Evolutionary conservation across 352 stramenopile species (phyloP), one percentile per base, ranked within the genome.

Genomic region (Phytophthora pistaciae): DNA sequence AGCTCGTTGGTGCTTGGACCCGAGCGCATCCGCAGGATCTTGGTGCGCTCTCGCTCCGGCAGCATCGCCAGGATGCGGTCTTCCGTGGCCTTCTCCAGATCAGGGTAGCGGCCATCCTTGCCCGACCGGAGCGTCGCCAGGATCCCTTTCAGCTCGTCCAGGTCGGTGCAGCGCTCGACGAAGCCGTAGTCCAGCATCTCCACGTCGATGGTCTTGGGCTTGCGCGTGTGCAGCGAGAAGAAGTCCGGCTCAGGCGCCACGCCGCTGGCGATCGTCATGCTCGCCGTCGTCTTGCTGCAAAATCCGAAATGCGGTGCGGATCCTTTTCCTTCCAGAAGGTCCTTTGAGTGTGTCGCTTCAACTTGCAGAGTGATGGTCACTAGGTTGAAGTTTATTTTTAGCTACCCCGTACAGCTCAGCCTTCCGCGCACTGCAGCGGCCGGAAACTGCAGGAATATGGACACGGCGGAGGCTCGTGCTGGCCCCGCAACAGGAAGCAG

Each of bases 171-270:
- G 49, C 88, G 87, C 31, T 88, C 80, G 20, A 98, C 92, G 75
- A 96, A 98, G 27, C 65, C 78, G 60, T 98, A 99, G 83, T 99
- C 96, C 36, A 99, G 78, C 83, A 96, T 96, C 36, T 96, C 88
- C 63, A 97, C 82, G 23, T 90, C 79, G 40, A 97, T 85, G 7
- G 81, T 66, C 61, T 85, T 88, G 56, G 72, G 80, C 72, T 89
- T 92, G 68, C 86, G 85, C 53, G 71, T 92, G 59, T 95, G 83
- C 21, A 95, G 78, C 56, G 80, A 85, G 72, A 94, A 95, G 70
- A 83, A 94, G 68, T 95, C 88, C 20, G 88, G 75, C 40, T 89
- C 78, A 3, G 54, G 53, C 6, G 64, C 56, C 40, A 10, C 18
- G 14, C 40, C 40, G 13, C 63, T 65, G 29, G 66, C 55, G 44